These are phyloP conservation scores for Pseudotsuga menziesii DNA, from an alignment of 75 land plant genomes.

Conservation along the genomic window DNA sequence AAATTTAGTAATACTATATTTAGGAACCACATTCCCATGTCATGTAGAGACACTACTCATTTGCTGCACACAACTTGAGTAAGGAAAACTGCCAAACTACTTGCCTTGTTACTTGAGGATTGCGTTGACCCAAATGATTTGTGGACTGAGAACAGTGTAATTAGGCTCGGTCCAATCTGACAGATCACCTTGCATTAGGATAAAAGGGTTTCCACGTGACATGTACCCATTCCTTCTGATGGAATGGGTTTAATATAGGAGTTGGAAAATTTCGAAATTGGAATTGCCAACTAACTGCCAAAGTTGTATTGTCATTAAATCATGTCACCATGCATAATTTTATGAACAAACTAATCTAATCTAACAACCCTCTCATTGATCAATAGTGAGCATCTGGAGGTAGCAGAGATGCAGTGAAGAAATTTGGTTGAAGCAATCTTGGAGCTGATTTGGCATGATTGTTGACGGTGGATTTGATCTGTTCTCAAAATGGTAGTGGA, in stretches of 20 bases:
- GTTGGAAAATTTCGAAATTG: not conserved
- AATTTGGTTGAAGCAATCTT: no score
- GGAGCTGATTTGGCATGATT: no score
- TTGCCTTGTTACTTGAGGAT: not conserved
- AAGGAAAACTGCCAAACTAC: not conserved
- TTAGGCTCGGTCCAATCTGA: not conserved
- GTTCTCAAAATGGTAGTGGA: no score
- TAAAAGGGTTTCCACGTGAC: not conserved
- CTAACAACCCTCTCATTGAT: not conserved
- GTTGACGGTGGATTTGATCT: no score
- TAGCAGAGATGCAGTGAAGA: no score
- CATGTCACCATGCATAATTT: not conserved
- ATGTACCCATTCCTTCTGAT: not conserved
- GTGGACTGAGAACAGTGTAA: not conserved
- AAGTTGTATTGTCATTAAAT: not conserved
- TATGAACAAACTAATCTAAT: not conserved
- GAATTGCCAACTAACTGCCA: not conserved
- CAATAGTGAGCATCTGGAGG: not conserved
- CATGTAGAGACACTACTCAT: not conserved
- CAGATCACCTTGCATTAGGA: constrained; percentile 4
- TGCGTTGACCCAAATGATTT: not conserved
- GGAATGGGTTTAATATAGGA: not conserved
- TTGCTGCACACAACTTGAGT: not conserved
- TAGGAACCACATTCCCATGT: not conserved
- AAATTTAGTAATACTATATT: not conserved